Evolutionary conservation across 169 alveolate species (phyloP).

Genomic region (Prorocentrum cordatum): DNA sequence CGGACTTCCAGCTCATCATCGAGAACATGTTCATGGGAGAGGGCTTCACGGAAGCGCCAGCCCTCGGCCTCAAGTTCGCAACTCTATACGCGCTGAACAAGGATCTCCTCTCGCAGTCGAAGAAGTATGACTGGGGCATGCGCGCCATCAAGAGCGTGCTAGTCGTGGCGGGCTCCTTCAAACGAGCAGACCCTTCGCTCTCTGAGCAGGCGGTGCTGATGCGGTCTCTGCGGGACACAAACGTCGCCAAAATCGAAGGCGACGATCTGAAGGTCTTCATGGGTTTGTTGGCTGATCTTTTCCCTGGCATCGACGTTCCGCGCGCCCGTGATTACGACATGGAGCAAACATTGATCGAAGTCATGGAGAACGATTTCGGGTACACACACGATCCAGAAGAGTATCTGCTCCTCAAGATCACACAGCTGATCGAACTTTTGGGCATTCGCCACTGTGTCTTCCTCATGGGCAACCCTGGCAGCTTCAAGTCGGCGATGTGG

Average conservation of each 20-base stretch:
- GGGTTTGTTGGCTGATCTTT: constrained; percentile 83
- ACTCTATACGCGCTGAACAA: constrained; percentile 81
- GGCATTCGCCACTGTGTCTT: constrained; percentile 93
- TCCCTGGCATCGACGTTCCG: constrained; percentile 87
- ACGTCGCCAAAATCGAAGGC: constrained; percentile 85
- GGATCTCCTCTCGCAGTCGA: constrained; percentile 86
- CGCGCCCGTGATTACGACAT: not conserved
- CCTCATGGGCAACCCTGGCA: constrained; percentile 89
- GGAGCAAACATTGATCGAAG: not conserved
- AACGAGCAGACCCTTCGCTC: constrained; percentile 88
- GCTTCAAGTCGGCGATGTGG: constrained; percentile 92
- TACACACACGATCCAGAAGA: constrained; percentile 77
- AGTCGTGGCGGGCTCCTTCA: constrained; percentile 89
- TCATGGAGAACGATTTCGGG: constrained; percentile 60
- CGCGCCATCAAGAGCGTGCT: constrained; percentile 93
- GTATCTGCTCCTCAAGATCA: constrained; percentile 85
- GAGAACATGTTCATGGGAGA: constrained; percentile 93
- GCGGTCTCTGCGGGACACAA: constrained; percentile 89
- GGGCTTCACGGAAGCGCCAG: constrained; percentile 90
- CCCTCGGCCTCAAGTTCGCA: constrained; percentile 86
- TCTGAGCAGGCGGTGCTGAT: constrained; percentile 87
- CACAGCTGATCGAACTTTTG: constrained; percentile 86
- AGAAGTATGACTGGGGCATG: constrained; percentile 95
- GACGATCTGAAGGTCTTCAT: constrained; percentile 84
- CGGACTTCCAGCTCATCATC: constrained; percentile 89